Conservation (phyloP, 2,329 filamentous ascomycete species). For the Intubia oerlemansii region DNA sequence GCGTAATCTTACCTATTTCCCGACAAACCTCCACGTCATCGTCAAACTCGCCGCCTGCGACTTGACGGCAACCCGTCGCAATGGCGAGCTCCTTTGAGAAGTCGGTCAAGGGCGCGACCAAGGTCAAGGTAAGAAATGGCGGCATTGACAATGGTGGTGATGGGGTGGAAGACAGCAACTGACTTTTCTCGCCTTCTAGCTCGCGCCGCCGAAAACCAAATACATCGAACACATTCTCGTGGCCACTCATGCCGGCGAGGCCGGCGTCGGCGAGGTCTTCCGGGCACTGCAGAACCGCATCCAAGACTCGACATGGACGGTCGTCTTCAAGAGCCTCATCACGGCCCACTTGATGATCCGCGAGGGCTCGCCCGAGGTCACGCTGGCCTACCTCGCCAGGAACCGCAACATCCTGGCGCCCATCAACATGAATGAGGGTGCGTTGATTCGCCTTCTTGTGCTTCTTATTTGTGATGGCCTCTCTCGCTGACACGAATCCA, state of each 20-base stretch:
- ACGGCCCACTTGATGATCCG: conserved; percentile 95
- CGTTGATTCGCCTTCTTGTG: conserved; percentile 13
- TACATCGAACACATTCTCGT: conserved; percentile 97
- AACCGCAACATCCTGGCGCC: conserved; percentile 70
- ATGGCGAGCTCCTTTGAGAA: conserved; percentile 94
- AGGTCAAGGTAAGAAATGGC: conserved; percentile 55
- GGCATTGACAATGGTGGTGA: too few relatives aligned
- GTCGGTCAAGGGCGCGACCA: conserved; percentile 95
- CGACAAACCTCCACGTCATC: too few relatives aligned
- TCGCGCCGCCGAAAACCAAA: conserved; percentile 93
- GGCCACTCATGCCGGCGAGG: conserved; percentile 85
- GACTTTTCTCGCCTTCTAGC: conserved; percentile 37
- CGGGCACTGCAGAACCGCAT: conserved; percentile 72
- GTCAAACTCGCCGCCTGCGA: too few relatives aligned
- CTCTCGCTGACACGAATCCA: too few relatives aligned
- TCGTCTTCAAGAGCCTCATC: conserved; percentile 93
- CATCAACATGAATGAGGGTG: conserved; percentile 82
- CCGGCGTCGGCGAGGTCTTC: conserved; percentile 89
- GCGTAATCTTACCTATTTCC: too few relatives aligned
- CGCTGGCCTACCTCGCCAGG: conserved; percentile 62
- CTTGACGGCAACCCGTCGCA: conserved; percentile 2
- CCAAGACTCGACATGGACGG: conserved; percentile 97
- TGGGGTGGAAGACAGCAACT: background rate
- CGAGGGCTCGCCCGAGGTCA: conserved; percentile 78
- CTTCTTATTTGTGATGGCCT: too few relatives aligned